A percentile compares a stretch with the other conserved stretches of the same genome.
phyloP scores from a whole-genome alignment of 2,329 filamentous ascomycete species.

The Pestalotiopsis sp. region DNA sequence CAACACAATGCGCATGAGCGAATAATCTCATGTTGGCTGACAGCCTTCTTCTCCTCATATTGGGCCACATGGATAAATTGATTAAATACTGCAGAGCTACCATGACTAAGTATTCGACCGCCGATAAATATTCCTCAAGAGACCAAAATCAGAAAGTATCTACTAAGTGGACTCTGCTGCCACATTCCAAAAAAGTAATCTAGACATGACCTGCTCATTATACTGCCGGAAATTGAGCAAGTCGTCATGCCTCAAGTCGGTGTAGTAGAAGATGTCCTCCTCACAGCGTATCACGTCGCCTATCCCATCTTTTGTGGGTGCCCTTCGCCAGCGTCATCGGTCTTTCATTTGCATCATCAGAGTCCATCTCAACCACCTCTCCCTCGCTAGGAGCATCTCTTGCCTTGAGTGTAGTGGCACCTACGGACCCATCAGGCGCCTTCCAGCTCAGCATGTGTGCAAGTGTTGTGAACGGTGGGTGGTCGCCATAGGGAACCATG shows the following conservation, averaged over 20 bases:
- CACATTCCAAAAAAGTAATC: not conserved
- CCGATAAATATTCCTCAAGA: not conserved
- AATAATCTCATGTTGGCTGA: too few species aligned
- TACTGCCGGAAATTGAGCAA: not conserved
- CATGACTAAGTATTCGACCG: not conserved
- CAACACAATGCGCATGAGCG: too few species aligned
- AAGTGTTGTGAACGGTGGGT: constrained; percentile 26
- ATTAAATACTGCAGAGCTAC: not conserved
- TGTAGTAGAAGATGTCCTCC: not conserved
- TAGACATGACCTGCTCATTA: not conserved
- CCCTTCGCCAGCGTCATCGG: not conserved
- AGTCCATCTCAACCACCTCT: not conserved
- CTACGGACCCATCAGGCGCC: not conserved
- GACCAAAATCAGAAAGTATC: not conserved
- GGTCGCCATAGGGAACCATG: constrained; percentile 27
- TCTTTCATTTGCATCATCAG: not conserved
- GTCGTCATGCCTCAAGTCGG: not conserved
- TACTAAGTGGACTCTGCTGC: not conserved
- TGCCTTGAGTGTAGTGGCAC: not conserved
- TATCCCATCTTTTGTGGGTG: not conserved
- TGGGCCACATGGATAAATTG: not conserved
- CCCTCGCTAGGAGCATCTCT: not conserved
- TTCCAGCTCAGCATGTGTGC: constrained; percentile 13
- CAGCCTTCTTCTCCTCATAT: not conserved
- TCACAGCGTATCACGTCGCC: not conserved